Conservation (phyloP, 106 monocot species). For the Phalaenopsis aphrodite region DNA sequence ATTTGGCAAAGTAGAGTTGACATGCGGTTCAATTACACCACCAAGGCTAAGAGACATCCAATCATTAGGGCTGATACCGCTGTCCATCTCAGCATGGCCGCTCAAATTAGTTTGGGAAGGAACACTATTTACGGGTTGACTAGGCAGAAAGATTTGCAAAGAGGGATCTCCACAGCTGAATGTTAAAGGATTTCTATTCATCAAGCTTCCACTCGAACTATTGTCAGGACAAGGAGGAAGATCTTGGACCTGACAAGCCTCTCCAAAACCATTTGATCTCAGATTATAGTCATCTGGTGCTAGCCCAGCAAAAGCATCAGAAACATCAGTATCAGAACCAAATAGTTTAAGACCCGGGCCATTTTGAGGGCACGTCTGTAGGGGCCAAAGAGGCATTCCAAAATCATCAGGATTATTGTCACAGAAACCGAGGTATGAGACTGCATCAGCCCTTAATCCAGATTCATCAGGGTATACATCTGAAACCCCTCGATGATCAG, state of each 20-base stretch:
- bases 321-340: constrained; percentile 31
- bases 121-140: constrained; percentile 18
- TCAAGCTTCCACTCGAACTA: constrained; percentile 45
- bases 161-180: constrained; percentile 56
- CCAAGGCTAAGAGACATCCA: constrained; percentile 72
- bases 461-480: constrained; percentile 34
- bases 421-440: constrained; percentile 31
- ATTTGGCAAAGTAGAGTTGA: constrained; percentile 23
- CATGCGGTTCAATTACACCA: constrained; percentile 24
- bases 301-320: constrained; percentile 31
- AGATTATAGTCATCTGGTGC: constrained; percentile 10
- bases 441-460: constrained; percentile 17
- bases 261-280: constrained; percentile 15
- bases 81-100: constrained; percentile 25
- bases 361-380: constrained; percentile 32
- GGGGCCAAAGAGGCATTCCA: constrained; percentile 40
- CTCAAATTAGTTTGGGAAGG: constrained; percentile 26
- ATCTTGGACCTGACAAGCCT: constrained; percentile 15
- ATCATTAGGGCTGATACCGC: constrained; percentile 47
- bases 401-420: constrained; percentile 43
- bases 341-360: constrained; percentile 49
- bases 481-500: constrained; percentile 27
- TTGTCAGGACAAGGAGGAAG: constrained; percentile 17
- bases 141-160: constrained; percentile 78
- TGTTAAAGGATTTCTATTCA: constrained; percentile 54